Evolutionary conservation across 148 eudicot genomes (phyloP).

Genomic region (Fagopyrum esculentum): DNA sequence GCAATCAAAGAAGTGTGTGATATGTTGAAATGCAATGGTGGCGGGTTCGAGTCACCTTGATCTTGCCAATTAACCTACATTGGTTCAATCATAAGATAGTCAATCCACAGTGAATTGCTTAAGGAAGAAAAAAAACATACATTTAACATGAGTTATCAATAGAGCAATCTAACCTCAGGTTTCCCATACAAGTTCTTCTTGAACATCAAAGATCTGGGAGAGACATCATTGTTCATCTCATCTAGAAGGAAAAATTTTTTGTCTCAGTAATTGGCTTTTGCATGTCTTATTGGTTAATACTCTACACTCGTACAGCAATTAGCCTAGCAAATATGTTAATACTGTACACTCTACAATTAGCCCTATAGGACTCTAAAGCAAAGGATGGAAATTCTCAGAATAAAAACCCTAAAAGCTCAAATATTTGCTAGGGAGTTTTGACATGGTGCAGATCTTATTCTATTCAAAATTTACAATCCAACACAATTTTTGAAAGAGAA

Average conservation of each 20-base stretch:
- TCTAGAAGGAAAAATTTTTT: slow-evolving; percentile 45
- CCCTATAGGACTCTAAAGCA: not conserved
- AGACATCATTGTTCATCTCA: slow-evolving; percentile 49
- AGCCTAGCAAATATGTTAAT: not conserved
- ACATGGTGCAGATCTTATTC: not conserved
- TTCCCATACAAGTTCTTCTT: slow-evolving; percentile 73
- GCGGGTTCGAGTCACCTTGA: slow-evolving; percentile 29
- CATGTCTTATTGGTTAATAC: not conserved
- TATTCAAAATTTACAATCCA: not conserved
- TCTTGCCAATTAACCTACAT: slow-evolving; percentile 56
- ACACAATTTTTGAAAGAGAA: not conserved
- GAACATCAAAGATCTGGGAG: slow-evolving; percentile 62
- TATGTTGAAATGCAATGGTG: slow-evolving; percentile 67
- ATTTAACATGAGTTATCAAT: not conserved
- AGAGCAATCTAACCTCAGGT: slow-evolving; percentile 60
- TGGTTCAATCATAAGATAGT: not conserved
- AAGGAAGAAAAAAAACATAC: not conserved
- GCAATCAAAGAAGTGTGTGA: slow-evolving; percentile 87
- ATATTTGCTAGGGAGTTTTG: no score
- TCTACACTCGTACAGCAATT: not conserved
- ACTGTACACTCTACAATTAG: not conserved
- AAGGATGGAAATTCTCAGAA: not conserved
- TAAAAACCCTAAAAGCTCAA: not conserved
- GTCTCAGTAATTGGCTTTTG: not conserved
- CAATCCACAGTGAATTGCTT: not conserved